These are phyloP conservation scores for Colletotrichum cordylinicola DNA, from an alignment of 2,329 filamentous ascomycete species.

Conservation along the genomic window DNA sequence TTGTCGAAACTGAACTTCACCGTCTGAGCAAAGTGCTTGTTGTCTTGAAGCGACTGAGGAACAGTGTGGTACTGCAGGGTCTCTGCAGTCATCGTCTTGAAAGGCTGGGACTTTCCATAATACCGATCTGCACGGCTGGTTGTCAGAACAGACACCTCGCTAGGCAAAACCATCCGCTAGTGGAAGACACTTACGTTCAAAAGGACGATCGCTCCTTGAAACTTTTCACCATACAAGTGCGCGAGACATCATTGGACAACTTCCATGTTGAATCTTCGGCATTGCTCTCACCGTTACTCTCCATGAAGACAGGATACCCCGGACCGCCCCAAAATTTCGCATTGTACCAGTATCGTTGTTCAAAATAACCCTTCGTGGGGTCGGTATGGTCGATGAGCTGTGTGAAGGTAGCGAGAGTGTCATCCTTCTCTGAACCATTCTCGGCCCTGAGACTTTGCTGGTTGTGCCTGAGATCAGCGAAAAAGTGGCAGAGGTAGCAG, in stretches of 20 bases:
- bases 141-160: background rate
- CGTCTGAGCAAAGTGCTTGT: slow-evolving; percentile 21
- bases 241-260: background rate
- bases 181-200: background rate
- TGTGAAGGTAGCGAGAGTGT: background rate
- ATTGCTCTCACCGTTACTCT: background rate
- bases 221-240: slow-evolving; percentile 1
- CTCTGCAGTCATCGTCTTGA: slow-evolving; percentile 13
- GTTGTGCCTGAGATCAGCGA: background rate
- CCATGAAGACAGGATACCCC: slow-evolving; percentile 12
- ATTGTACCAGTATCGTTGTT: slow-evolving; percentile 18
- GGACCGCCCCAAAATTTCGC: slow-evolving; percentile 11
- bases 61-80: slow-evolving; percentile 17
- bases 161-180: too few relatives aligned
- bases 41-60: slow-evolving; percentile 16
- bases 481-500: background rate
- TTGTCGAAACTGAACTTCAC: slow-evolving; percentile 45
- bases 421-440: background rate
- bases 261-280: background rate
- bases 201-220: slow-evolving; percentile 9
- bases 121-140: slow-evolving; percentile 7
- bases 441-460: background rate
- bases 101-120: slow-evolving; percentile 12
- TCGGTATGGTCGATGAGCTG: slow-evolving; percentile 17
- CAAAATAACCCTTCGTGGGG: slow-evolving; percentile 9